These are phyloP conservation scores for Bathelium albidoporum DNA, from an alignment of 495 filamentous ascomycete genomes.

Conservation along the genomic window DNA sequence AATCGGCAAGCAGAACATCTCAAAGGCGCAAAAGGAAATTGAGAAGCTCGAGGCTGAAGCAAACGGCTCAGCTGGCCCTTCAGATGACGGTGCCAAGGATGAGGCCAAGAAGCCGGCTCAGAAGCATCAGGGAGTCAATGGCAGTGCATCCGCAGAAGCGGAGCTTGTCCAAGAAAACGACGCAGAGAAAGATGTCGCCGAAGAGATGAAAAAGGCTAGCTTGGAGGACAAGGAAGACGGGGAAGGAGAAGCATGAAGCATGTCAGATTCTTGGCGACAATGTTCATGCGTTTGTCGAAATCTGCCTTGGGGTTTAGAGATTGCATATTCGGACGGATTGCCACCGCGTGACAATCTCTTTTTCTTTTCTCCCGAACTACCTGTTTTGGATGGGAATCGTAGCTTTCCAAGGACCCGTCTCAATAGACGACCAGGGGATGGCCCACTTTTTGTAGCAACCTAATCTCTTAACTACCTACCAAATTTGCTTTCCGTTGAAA, in stretches of 20 bases:
- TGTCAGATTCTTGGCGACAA: too few relatives aligned
- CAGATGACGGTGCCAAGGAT: slow-evolving; percentile 28
- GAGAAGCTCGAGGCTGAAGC: slow-evolving; percentile 49
- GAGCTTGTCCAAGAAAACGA: slow-evolving; percentile 51
- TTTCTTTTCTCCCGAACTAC: too few relatives aligned
- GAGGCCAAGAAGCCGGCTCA: slow-evolving; percentile 44
- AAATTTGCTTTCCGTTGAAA: too few relatives aligned
- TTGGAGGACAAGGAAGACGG: slow-evolving; percentile 40
- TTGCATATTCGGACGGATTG: not conserved
- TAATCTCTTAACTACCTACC: not conserved
- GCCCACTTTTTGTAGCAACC: not conserved
- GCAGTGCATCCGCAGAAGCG: slow-evolving; percentile 40
- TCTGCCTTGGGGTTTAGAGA: not conserved
- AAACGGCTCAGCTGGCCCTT: slow-evolving; percentile 29
- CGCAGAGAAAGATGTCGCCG: slow-evolving; percentile 43
- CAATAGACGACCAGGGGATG: not conserved
- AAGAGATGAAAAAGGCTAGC: slow-evolving; percentile 49
- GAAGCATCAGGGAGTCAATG: slow-evolving; percentile 42
- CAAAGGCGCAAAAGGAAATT: slow-evolving; percentile 59
- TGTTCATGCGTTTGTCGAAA: not conserved
- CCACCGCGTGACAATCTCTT: not conserved
- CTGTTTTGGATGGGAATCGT: not conserved
- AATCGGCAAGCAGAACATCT: slow-evolving; percentile 49
- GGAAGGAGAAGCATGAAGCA: not conserved
- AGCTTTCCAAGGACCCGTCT: not conserved